Conservation (phyloP, 2,329 filamentous ascomycete species). For the Monosporascus sp. region DNA sequence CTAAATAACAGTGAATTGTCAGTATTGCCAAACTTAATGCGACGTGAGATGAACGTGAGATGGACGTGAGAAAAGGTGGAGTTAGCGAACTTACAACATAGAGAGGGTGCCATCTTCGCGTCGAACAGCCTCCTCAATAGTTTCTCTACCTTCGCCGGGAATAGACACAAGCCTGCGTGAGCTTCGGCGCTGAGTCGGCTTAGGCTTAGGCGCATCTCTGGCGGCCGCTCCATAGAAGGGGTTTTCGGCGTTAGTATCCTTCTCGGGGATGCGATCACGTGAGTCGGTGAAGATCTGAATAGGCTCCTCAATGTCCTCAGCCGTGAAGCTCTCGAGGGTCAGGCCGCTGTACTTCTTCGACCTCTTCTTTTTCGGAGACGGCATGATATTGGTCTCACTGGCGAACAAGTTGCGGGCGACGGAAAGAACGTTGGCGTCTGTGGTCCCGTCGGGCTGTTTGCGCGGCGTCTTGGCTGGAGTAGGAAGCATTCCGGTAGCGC, state of each 20-base stretch:
- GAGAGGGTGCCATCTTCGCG: conserved; percentile 71
- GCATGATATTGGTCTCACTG: conserved; percentile 52
- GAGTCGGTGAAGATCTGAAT: conserved; percentile 76
- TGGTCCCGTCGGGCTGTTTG: conserved; percentile 52
- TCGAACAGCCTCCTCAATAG: conserved; percentile 57
- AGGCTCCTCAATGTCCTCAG: conserved; percentile 49
- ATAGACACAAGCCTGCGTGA: conserved; percentile 50
- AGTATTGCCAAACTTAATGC: conserved; percentile 8
- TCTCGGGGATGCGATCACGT: conserved; percentile 68
- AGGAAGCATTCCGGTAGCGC: conserved; percentile 56
- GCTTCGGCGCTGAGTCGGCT: conserved; percentile 44
- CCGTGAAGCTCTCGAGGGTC: conserved; percentile 53
- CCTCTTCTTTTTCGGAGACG: conserved; percentile 53
- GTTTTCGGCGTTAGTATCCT: conserved; percentile 62
- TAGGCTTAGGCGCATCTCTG: conserved; percentile 28
- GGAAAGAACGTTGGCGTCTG: conserved; percentile 44
- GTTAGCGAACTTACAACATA: conserved; percentile 60
- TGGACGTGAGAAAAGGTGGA: neutral
- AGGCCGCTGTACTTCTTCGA: conserved; percentile 52
- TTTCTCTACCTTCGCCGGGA: conserved; percentile 51
- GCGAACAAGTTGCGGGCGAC: conserved; percentile 60
- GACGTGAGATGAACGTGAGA: conserved; percentile 1
- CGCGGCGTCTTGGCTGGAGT: conserved; percentile 75
- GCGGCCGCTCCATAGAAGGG: conserved; percentile 58
- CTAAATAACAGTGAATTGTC: conserved; percentile 34